phyloP scores from a whole-genome alignment of 768 basidiomycete genomes.

The Xerocomellus chrysenteron region DNA sequence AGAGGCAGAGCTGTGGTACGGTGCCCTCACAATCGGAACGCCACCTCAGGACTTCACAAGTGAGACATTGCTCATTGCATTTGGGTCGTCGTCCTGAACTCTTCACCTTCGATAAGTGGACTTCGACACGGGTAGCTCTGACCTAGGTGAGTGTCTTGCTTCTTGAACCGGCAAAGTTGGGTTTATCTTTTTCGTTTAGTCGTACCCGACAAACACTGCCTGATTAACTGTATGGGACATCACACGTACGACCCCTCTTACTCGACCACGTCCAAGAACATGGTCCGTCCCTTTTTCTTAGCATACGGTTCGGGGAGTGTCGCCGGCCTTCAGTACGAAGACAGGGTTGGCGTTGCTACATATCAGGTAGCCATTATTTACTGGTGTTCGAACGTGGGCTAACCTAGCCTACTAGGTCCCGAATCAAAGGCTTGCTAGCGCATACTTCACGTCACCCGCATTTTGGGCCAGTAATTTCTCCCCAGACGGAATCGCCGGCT shows the following conservation, averaged over 20 bases:
- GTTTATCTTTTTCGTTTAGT: slow-evolving; percentile 25
- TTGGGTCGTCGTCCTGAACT: not conserved
- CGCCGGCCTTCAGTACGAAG: slow-evolving; percentile 34
- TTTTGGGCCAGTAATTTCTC: not conserved
- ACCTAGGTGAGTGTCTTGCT: slow-evolving; percentile 30
- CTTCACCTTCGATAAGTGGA: slow-evolving; percentile 33
- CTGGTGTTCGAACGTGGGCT: not conserved
- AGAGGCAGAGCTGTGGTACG: slow-evolving; percentile 38
- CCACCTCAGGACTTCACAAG: slow-evolving; percentile 41
- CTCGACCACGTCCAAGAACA: slow-evolving; percentile 26
- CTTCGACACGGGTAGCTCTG: slow-evolving; percentile 52
- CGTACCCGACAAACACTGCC: slow-evolving; percentile 28
- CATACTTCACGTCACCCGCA: not conserved
- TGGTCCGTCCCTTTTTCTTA: slow-evolving; percentile 24
- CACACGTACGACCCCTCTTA: slow-evolving; percentile 21
- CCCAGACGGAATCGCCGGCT: slow-evolving; percentile 40
- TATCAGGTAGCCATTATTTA: slow-evolving; percentile 23
- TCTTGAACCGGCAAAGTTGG: not conserved
- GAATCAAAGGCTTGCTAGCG: slow-evolving; percentile 32
- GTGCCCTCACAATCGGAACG: slow-evolving; percentile 44
- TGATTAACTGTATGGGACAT: slow-evolving; percentile 26
- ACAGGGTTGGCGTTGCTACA: slow-evolving; percentile 37
- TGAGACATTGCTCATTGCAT: slow-evolving; percentile 9
- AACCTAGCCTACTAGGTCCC: slow-evolving; percentile 20
- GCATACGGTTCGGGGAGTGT: slow-evolving; percentile 40